Conservation (phyloP, 371 early-diverging fungal species). For the Gilbertella persicaria region DNA sequence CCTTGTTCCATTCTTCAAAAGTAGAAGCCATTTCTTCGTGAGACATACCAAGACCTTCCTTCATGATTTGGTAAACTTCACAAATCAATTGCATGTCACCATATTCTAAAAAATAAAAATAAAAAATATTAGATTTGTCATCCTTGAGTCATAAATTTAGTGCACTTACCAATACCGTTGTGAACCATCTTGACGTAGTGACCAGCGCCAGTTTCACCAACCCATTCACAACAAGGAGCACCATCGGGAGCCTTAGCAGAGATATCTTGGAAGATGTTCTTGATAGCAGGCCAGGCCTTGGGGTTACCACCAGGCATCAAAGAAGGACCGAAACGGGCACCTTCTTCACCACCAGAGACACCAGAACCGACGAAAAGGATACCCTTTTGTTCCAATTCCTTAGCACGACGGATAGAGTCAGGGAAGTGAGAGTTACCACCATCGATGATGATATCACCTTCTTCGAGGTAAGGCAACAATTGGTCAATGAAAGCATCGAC, state of each 20-base stretch:
- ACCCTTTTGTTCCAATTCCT: slow-evolving; percentile 85
- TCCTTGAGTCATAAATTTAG: too few relatives aligned
- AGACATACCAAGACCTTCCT: slow-evolving; percentile 76
- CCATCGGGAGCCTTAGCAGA: slow-evolving; percentile 87
- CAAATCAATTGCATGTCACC: slow-evolving; percentile 99
- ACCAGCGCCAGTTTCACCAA: slow-evolving; percentile 97
- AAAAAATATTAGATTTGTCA: background rate
- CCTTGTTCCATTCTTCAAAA: slow-evolving; percentile 95
- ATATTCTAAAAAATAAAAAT: slow-evolving; percentile 70
- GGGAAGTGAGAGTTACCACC: slow-evolving; percentile 99
- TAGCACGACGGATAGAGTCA: slow-evolving; percentile 92
- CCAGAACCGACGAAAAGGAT: slow-evolving; percentile 97
- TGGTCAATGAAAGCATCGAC: slow-evolving; percentile 96
- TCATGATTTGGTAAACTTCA: slow-evolving; percentile 95
- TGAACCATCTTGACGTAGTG: slow-evolving; percentile 99
- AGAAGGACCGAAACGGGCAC: slow-evolving; percentile 98
- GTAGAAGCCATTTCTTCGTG: slow-evolving; percentile 89
- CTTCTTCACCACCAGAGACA: slow-evolving; percentile 99
- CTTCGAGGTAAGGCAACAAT: slow-evolving; percentile 81
- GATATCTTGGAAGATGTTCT: slow-evolving; percentile 95
- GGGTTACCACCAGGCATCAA: slow-evolving; percentile 98
- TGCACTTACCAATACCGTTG: slow-evolving; percentile 89
- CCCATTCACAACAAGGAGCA: slow-evolving; percentile 99
- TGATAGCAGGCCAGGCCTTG: slow-evolving; percentile 91
- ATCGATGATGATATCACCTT: slow-evolving; percentile 98